These are phyloP conservation scores for Lipomyces kockii DNA, from an alignment of 805 yeast genomes.

Conservation along the genomic window DNA sequence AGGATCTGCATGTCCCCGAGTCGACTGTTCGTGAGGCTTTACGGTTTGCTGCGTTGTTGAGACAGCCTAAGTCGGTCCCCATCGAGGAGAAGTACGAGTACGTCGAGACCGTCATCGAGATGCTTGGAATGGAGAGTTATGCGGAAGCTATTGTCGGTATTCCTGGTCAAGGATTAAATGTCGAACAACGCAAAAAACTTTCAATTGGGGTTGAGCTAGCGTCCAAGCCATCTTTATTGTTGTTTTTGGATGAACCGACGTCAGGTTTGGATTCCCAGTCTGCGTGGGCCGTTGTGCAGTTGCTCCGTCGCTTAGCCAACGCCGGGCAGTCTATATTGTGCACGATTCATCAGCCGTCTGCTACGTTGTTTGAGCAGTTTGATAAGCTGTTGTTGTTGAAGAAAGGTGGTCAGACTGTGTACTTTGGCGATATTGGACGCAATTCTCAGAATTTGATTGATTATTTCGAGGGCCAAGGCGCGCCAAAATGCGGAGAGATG, in stretches of 20 bases:
- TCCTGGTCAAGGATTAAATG: slow-evolving; percentile 72
- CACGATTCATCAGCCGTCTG: slow-evolving; percentile 80
- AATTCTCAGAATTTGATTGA: slow-evolving; percentile 60
- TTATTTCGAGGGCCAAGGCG: slow-evolving; percentile 75
- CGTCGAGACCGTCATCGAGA: slow-evolving; percentile 68
- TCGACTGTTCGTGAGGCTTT: slow-evolving; percentile 77
- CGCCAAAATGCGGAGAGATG: slow-evolving; percentile 61
- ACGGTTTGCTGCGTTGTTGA: slow-evolving; percentile 68
- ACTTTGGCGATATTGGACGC: slow-evolving; percentile 79
- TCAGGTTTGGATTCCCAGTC: slow-evolving; percentile 68
- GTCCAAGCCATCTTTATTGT: slow-evolving; percentile 65
- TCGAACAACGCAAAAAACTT: slow-evolving; percentile 68
- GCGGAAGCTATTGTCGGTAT: slow-evolving; percentile 83
- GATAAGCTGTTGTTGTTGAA: slow-evolving; percentile 69
- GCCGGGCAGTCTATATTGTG: slow-evolving; percentile 77
- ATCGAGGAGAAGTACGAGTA: slow-evolving; percentile 64
- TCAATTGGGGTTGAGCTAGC: slow-evolving; percentile 75
- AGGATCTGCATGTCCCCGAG: slow-evolving; percentile 71
- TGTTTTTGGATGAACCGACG: slow-evolving; percentile 71
- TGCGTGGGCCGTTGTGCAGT: slow-evolving; percentile 71
- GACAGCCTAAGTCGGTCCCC: slow-evolving; percentile 67
- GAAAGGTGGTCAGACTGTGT: slow-evolving; percentile 79
- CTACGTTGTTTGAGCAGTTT: slow-evolving; percentile 67
- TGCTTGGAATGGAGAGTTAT: slow-evolving; percentile 70
- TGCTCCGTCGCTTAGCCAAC: slow-evolving; percentile 67